Evolutionary conservation across 441 rosid species (phyloP), one percentile per base, ranked within the genome.

Genomic region (Populus trichocarpa): DNA sequence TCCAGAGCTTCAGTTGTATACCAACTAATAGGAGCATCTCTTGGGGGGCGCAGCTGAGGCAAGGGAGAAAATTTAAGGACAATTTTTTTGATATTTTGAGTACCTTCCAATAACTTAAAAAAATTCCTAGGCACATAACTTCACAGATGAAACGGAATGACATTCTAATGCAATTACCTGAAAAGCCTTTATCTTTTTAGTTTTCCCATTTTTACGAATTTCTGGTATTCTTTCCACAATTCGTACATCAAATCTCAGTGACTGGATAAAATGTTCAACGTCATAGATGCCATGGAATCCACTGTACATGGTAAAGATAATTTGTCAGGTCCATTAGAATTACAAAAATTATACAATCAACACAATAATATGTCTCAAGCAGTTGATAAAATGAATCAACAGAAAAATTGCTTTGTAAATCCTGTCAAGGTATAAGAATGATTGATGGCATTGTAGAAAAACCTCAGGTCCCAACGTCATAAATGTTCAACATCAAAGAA

Each of bases 221-320:
- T 92, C 98, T 12, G 98, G 98, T 69, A 94, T 84, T 84, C 89
- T 94, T 86, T 91, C 98, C 84, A 96, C 95, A 79, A 96, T 91
- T 65, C 80, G 85, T 66, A 93, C 95, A 86, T 96, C 98, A 87
- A 84, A 94, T 78, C 87, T 93, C 79, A 94, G 80, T 13, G 95
- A 84, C 79, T 84, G 89, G 82, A 94, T 89, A 89, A 94, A 94
- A 86, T 93, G 92, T 66, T 93, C 98, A 74, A 94, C 98, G 50
- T 96, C 99, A 82, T 96, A 94, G 82, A 96, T 90, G 73, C 98
- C 97, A 70, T 84, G 95, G 85, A 96, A 96, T 67, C 98, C 99
- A 87, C 98, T 94, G 84, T 9, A 81, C n/a, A 70, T 13, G 79
- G 71, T 57, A 84, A 78, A 78, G 71, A 74, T 42, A 69, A 20